Conservation (phyloP, 257 asterid species). For the Fraxinus anomala region DNA sequence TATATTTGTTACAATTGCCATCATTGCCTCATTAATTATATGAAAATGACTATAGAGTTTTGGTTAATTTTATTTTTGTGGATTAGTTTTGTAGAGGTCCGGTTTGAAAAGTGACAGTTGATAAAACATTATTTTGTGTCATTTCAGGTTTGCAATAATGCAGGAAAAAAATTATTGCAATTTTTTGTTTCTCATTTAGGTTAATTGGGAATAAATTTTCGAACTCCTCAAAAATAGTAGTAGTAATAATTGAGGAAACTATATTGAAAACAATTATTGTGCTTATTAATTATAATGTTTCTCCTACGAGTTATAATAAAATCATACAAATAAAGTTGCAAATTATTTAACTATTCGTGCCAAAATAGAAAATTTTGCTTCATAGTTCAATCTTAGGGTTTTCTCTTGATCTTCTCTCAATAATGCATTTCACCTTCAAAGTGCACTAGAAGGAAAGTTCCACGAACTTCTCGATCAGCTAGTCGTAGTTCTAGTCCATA, state of each 20-base stretch:
- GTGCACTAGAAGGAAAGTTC: background rate
- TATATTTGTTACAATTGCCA: slow-evolving; percentile 8
- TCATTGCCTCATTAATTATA: slow-evolving; percentile 22
- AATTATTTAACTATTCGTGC: no score
- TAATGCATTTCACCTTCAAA: background rate
- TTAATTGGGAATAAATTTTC: background rate
- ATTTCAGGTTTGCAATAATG: slow-evolving; percentile 1
- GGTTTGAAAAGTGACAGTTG: slow-evolving; percentile 18
- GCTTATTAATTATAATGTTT: no score
- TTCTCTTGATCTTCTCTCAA: background rate
- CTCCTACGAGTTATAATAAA: no score
- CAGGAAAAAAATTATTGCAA: background rate
- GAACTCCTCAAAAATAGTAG: slow-evolving; percentile 9
- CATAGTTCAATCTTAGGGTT: background rate
- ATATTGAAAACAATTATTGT: background rate
- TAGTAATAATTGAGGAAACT: slow-evolving; percentile 14
- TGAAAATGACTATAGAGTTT: slow-evolving; percentile 23
- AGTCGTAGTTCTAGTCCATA: background rate
- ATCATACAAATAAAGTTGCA: background rate
- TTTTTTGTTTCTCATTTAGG: background rate
- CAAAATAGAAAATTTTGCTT: no score
- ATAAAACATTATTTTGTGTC: background rate
- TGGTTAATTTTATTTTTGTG: slow-evolving; percentile 12
- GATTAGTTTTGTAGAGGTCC: slow-evolving; percentile 14
- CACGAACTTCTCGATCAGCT: background rate